These are phyloP conservation scores for Parathielavia appendiculata DNA, from an alignment of 495 filamentous ascomycete species.

Conservation along the genomic window DNA sequence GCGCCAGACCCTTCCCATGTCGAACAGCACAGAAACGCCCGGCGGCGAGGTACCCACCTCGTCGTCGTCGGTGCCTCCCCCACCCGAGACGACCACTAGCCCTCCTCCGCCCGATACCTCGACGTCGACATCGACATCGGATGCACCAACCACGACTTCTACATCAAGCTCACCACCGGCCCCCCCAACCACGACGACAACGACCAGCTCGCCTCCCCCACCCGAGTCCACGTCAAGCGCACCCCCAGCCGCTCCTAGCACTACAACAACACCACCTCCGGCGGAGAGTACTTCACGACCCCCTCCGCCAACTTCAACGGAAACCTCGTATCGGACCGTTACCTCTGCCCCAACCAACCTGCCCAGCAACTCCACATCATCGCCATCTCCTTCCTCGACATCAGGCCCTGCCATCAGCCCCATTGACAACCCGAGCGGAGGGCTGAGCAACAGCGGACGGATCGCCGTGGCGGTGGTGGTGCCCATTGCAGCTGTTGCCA, in stretches of 20 bases:
- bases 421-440: constrained; percentile 31
- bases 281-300: neutral
- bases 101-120: constrained; percentile 12
- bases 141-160: constrained; percentile 25
- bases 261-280: neutral
- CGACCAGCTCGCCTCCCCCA: constrained; percentile 1
- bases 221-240: neutral
- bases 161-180: constrained; percentile 12
- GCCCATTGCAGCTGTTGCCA: constrained; percentile 80
- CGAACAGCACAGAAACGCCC: constrained; percentile 40
- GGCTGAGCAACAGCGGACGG: constrained; percentile 46
- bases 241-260: neutral
- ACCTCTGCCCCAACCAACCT: constrained; percentile 11
- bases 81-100: constrained; percentile 20
- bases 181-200: constrained; percentile 26
- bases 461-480: constrained; percentile 93
- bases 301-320: constrained; percentile 20
- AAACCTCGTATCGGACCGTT: constrained; percentile 9
- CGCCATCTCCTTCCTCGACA: constrained; percentile 24
- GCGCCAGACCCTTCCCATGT: constrained; percentile 43
- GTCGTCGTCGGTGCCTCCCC: constrained; percentile 30
- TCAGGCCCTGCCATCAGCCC: constrained; percentile 31
- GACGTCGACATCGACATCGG: constrained; percentile 11
- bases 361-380: constrained; percentile 7
- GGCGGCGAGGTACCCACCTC: constrained; percentile 18